phyloP scores from a whole-genome alignment of 495 filamentous ascomycete genomes.

The Aspergillus haitiensis region DNA sequence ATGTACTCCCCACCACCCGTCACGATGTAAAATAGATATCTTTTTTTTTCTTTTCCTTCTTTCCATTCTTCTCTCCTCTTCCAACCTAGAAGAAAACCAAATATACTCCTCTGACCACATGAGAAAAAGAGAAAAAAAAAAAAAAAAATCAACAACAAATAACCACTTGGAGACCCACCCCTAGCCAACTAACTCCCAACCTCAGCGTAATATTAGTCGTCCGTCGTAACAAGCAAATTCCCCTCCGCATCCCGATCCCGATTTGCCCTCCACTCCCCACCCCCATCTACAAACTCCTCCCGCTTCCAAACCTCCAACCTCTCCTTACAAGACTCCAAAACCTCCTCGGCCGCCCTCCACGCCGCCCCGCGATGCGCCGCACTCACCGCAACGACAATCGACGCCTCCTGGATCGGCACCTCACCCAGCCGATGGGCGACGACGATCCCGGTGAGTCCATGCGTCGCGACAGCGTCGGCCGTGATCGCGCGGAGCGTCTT shows the following conservation, averaged over 20 bases:
- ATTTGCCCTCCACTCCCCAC: conserved; percentile 87
- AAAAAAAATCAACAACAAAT: background rate
- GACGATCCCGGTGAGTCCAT: conserved; percentile 66
- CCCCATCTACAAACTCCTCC: conserved; percentile 85
- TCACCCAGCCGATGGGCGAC: conserved; percentile 85
- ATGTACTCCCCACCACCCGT: too few relatives aligned
- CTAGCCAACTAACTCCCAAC: background rate
- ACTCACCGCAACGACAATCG: conserved; percentile 86
- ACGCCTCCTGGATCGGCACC: conserved; percentile 87
- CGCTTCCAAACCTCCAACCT: conserved; percentile 92
- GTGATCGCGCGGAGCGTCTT: conserved; percentile 74
- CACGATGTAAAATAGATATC: too few relatives aligned
- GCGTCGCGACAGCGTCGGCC: conserved; percentile 52
- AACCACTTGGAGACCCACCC: too few relatives aligned
- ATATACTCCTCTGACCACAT: background rate
- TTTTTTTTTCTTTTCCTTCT: too few relatives aligned
- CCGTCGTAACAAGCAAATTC: conserved; percentile 19
- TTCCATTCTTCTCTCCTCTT: too few relatives aligned
- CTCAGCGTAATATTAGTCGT: conserved; percentile 5
- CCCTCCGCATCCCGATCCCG: conserved; percentile 65
- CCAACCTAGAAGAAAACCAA: background rate
- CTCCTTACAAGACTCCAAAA: conserved; percentile 82
- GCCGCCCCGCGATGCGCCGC: conserved; percentile 83
- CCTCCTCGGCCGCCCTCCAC: conserved; percentile 87
- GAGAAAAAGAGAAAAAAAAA: background rate